Percentiles rank a stretch among this genome's conserved stretches.
Conservation (phyloP, 805 yeast genomes). For the Candida lessepsii region DNA sequence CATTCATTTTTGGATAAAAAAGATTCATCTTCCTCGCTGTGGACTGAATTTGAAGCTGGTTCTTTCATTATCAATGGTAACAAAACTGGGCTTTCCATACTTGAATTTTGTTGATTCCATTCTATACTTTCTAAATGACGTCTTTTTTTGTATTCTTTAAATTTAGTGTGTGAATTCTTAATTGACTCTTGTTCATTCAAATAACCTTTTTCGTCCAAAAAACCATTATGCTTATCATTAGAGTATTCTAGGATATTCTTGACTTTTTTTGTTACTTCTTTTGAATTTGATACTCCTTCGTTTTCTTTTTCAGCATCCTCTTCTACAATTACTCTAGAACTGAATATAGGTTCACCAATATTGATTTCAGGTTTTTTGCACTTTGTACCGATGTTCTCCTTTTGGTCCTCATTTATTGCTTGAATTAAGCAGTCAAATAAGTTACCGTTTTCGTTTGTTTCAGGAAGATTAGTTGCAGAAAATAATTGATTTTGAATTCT, state of each 20-base stretch:
- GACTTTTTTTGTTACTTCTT: too few species aligned
- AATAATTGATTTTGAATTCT: conserved; percentile 8
- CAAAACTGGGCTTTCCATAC: neutral
- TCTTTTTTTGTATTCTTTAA: neutral
- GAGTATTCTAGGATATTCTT: too few species aligned
- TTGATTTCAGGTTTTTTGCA: conserved; percentile 8
- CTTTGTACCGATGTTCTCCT: conserved; percentile 5
- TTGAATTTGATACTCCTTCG: neutral
- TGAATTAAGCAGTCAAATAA: neutral
- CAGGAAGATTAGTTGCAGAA: too few species aligned
- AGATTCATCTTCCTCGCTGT: neutral
- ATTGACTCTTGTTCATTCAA: too few species aligned
- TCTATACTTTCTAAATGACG: neutral
- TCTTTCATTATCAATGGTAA: conserved; percentile 3
- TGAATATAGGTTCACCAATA: conserved; percentile 9
- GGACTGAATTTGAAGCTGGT: too few species aligned
- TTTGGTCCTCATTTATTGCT: neutral
- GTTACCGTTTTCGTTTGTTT: neutral
- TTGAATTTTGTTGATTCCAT: neutral
- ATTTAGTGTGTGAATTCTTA: neutral
- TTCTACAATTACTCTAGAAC: conserved; percentile 12
- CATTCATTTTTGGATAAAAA: neutral
- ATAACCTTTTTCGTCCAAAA: too few species aligned
- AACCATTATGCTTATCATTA: too few species aligned
- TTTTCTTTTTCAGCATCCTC: conserved; percentile 5